These are phyloP conservation scores for Amanita jacksonii DNA, from an alignment of 768 basidiomycete genomes.

Conservation along the genomic window DNA sequence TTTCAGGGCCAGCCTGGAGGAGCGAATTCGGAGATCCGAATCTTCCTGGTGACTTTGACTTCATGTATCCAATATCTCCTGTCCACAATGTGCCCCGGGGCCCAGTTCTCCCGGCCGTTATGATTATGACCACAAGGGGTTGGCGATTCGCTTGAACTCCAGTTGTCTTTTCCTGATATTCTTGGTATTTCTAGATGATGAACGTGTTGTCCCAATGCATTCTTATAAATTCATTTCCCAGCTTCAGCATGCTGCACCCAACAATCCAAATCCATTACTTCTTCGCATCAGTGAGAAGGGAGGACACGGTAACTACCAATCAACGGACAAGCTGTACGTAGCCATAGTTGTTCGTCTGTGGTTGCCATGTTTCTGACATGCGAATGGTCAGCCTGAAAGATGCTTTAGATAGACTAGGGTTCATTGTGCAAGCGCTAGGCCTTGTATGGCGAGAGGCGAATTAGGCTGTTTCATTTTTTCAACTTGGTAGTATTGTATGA, in stretches of 20 bases:
- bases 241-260: slow-evolving; percentile 51
- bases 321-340: slow-evolving; percentile 61
- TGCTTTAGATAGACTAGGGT: too few relatives aligned
- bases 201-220: slow-evolving; percentile 77
- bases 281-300: slow-evolving; percentile 67
- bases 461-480: too few relatives aligned
- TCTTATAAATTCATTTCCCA: slow-evolving; percentile 76
- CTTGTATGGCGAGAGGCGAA: too few relatives aligned
- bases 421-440: too few relatives aligned
- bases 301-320: slow-evolving; percentile 74
- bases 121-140: slow-evolving; percentile 74
- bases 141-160: slow-evolving; percentile 21
- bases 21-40: slow-evolving; percentile 73
- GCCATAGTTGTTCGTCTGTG: too few relatives aligned
- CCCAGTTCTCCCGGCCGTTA: slow-evolving; percentile 50
- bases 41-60: slow-evolving; percentile 71
- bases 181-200: slow-evolving; percentile 44
- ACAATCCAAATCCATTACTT: slow-evolving; percentile 66
- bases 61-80: slow-evolving; percentile 71
- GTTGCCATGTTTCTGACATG: too few relatives aligned
- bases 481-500: too few relatives aligned
- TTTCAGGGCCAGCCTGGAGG: slow-evolving; percentile 59
- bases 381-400: too few relatives aligned
- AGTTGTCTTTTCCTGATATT: background rate
- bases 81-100: slow-evolving; percentile 66